Evolutionary conservation across 1,284 basidiomycete species (phyloP), one percentile per base, ranked within the genome.

Genomic region (Neotropicomus parvogracilis): DNA sequence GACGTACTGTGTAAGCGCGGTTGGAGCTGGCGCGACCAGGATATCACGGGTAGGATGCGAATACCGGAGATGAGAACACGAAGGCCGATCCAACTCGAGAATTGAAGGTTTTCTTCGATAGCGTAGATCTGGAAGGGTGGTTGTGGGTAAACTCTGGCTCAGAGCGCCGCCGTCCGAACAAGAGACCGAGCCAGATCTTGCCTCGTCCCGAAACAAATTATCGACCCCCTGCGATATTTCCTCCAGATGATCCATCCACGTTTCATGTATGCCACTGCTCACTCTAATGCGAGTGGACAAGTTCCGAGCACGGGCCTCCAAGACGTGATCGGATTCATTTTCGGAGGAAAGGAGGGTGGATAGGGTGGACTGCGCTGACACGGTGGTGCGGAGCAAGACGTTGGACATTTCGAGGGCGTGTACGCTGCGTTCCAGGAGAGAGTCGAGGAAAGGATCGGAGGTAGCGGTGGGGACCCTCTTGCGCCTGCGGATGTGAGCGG

Each of bases 331-430:
- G 17, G 67, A 63, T n/a, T 60, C 59, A 16, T 56, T 56, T 39
- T 73, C 72, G 20, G 67, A 54, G n/a, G 66, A 66, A 16, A 73
- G 64, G 26, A 80, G 67, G 6, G 70, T 69, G 12, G 78, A 75
- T n/a, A 85, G 70, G 46, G 74, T 78, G 20, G 78, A 73, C 53
- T 85, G 79, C 0, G 86, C 83, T 28, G 81, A 78, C 59, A 88
- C 83, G 27, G 84, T 85, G 7, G 79, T 80, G 58, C 85, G 81
- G 31, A 90, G 71, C 16, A 91, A 71, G 4, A 79, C 75, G 53
- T 91, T 91, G 8, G 88, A 90, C 72, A 88, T 81, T 63, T 91
- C 88, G 9, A 91, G 72, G 4, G 88, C 88, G 66, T 88, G 81
- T 14, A 91, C 84, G 54, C 85, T 88, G 52, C 88, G 79, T 53